phyloP scores from a whole-genome alignment of 2,329 filamentous ascomycete species.

The Bisporella sp. region DNA sequence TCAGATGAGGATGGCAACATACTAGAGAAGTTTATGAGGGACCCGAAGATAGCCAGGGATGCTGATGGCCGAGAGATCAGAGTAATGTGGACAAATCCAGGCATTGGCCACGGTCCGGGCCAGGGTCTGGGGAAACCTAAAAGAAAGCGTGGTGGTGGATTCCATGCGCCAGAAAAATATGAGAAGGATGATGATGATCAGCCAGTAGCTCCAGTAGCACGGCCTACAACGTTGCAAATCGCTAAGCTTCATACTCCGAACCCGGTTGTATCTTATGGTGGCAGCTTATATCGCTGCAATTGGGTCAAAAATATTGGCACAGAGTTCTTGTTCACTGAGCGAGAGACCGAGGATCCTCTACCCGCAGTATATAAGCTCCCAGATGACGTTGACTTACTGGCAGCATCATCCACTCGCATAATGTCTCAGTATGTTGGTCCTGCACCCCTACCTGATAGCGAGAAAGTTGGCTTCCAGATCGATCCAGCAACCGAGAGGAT shows the following conservation, averaged over 20 bases:
- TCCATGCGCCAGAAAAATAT: conserved; percentile 9
- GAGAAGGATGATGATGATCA: conserved; percentile 5
- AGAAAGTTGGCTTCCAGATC: background rate
- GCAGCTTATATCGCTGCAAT: conserved; percentile 68
- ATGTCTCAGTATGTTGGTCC: conserved; percentile 41
- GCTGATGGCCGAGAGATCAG: background rate
- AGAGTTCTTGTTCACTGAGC: conserved; percentile 64
- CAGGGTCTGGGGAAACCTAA: conserved; percentile 9
- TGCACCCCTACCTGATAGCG: background rate
- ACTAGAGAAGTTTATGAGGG: no score
- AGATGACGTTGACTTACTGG: conserved; percentile 60
- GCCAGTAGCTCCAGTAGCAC: background rate
- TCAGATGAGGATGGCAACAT: background rate
- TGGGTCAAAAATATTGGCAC: conserved; percentile 85
- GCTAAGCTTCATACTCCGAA: conserved; percentile 72
- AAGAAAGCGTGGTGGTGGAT: conserved; percentile 4
- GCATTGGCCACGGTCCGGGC: background rate
- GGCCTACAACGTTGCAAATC: conserved; percentile 56
- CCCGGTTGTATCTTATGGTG: conserved; percentile 74
- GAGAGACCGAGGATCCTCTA: conserved; percentile 33
- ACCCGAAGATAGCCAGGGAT: no score
- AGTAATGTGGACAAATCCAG: conserved; percentile 8
- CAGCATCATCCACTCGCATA: conserved; percentile 60
- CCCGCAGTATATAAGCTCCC: conserved; percentile 40
- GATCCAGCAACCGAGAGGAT: background rate